Base-by-base conservation (phyloP, 768 basidiomycete genomes). In the Rhodotorula paludigena region DNA sequence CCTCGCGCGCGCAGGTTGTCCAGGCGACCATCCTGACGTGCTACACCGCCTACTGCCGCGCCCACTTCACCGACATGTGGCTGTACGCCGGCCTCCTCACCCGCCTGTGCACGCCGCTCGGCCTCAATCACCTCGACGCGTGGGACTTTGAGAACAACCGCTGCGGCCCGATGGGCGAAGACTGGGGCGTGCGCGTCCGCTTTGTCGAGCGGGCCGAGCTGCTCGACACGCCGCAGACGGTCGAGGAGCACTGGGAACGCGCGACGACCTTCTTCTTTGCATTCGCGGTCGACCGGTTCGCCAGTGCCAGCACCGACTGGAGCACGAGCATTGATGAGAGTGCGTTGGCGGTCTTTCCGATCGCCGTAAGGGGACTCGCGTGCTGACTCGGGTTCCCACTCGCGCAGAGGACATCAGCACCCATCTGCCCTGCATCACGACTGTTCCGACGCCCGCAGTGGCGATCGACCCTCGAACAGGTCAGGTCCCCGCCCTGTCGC, bases 221-320 rank as follows among this genome's bases (percentile, higher is more conserved):
- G 20, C 25, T 72, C 23, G 56, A 42, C 1, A 33, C 60, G 51
- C 53, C 55, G 51, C 25, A 30, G 47, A 48, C 35, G 21, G 48
- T 65, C 18, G 60, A 48, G 20, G 71, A 72, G 38, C 64, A 72
- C n/a, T 68, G 53, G 57, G 63, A 64, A 48, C 16, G 71, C 25
- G 41, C 42, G 12, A 47, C 33, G 41, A 72, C 71, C 33, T 72
- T 68, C 30, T 72, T 66, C 66, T 32, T 60, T 55, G 71, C 71
- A 44, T 72, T 72, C 47, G 60, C 66, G n/a, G 60, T 72, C 21
- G 71, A 72, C 51, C 63, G 71, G n/a, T 68, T 60, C 28, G 63
- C 66, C 23, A 68, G 66, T 33, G 71, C 71, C 5, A 64, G 56
- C 33, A 72, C 71, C 1, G 69, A 72, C 53, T 72, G 66, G 71